Evolutionary conservation across 495 filamentous ascomycete species (phyloP), one percentile per base, ranked within the genome.

Genomic region (Penicillium robsamsonii): DNA sequence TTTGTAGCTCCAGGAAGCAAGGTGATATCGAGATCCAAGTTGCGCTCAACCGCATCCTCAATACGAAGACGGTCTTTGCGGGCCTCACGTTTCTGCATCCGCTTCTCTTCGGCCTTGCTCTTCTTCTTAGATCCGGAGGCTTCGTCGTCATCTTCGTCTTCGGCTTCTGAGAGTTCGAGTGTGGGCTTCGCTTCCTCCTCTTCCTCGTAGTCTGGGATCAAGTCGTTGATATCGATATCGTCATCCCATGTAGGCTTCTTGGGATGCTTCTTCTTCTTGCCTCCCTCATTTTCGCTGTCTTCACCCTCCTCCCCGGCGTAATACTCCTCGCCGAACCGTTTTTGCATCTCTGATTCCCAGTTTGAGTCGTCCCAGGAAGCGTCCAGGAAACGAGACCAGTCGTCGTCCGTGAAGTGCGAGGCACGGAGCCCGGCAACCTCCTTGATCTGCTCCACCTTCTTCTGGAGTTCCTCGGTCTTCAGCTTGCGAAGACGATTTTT

Each of bases 201-300:
- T 12, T 89, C 78, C 12, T 81, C 83, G 64, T 95, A 97, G 55
- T 94, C 90, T 2, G 92, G 91, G 38, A 96, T 73, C 29, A 98
- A 73, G 68, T 98, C 93, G 27, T 85, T 88, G 74, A 97, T 97
- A 63, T 96, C 92, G 63, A 97, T 96, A 64, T 98, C 94, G 61
- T 96, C 91, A 56, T 96, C 89, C 90, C 92, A 98, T 53, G 85
- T 89, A 18, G 94, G 94, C 78, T 98, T 98, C 78, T 90, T 94
- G 17, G 82, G 72, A 54, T 82, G 84, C 56, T 83, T 85, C 56
- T 83, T 85, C 56, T 81, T 84, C 60, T 82, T 83, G 31, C 62
- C 78, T 24, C 75, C 73, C 1, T 68, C 75, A 18, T 76, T 76
- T n/a, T 68, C 78, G 25, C 66, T 67, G 5, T 38, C 69, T 5